A percentile compares a stretch with the other conserved stretches of the same genome.
phyloP scores from a whole-genome alignment of 345 rosid genomes.

The Pistacia integerrima region DNA sequence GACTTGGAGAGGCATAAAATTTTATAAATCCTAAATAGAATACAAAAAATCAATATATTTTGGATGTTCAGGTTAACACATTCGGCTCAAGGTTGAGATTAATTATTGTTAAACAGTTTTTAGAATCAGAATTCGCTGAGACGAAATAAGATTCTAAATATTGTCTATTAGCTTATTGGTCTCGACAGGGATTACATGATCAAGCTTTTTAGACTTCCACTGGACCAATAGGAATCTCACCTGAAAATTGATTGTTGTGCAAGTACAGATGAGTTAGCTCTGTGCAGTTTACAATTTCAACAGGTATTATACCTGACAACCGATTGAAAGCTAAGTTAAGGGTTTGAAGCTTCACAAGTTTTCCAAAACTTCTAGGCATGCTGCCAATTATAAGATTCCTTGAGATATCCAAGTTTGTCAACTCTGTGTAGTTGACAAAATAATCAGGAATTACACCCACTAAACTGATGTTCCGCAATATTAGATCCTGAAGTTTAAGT shows the following conservation, averaged over 20 bases:
- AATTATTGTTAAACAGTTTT: constrained; percentile 10
- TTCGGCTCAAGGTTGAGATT: too few species aligned
- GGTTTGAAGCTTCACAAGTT: constrained; percentile 73
- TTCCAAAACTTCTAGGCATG: constrained; percentile 76
- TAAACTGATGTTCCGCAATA: too few species aligned
- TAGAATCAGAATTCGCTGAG: constrained; percentile 69
- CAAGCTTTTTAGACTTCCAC: constrained; percentile 68
- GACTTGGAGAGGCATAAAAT: too few species aligned
- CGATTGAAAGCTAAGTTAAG: constrained; percentile 85
- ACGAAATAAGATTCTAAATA: constrained; percentile 59
- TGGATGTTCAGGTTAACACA: constrained; percentile 23
- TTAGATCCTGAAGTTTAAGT: constrained; percentile 25
- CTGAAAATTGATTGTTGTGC: constrained; percentile 70
- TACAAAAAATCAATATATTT: not conserved
- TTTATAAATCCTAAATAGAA: too few species aligned
- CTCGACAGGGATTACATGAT: constrained; percentile 76
- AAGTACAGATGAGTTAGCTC: constrained; percentile 68
- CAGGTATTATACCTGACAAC: constrained; percentile 72
- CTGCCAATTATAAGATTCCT: constrained; percentile 75
- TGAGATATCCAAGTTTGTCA: constrained; percentile 63
- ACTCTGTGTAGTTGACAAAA: constrained; percentile 48
- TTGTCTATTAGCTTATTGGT: constrained; percentile 74
- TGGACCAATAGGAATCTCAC: constrained; percentile 59
- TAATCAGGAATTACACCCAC: too few species aligned
- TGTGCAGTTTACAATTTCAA: constrained; percentile 66